Conservation (phyloP, 768 basidiomycete species). For the Candolleomyces aberdarensis region DNA sequence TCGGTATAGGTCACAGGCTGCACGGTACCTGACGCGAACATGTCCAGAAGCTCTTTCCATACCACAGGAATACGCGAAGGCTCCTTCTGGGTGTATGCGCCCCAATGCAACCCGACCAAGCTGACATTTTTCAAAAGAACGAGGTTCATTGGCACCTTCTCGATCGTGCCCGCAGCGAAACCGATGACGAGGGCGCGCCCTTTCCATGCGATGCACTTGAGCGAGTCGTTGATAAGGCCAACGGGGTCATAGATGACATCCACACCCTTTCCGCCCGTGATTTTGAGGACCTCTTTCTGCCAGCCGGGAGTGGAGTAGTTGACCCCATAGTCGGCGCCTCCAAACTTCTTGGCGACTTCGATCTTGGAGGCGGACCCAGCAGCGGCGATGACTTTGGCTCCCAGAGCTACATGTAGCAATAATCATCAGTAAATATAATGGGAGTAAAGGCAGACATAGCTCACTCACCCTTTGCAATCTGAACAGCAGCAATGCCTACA, state of each 20-base stretch:
- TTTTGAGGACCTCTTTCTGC: constrained; percentile 85
- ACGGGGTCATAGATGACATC: constrained; percentile 89
- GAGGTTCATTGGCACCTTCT: constrained; percentile 84
- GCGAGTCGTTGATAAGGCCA: constrained; percentile 70
- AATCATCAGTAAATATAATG: not conserved
- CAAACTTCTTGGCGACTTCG: constrained; percentile 67
- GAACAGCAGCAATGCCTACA: constrained; percentile 88
- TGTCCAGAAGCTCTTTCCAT: constrained; percentile 66
- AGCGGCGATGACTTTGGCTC: constrained; percentile 93
- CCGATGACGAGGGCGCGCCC: constrained; percentile 92
- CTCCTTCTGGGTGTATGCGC: constrained; percentile 69
- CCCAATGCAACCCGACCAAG: constrained; percentile 86
- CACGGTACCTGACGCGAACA: constrained; percentile 64
- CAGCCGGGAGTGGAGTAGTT: constrained; percentile 78
- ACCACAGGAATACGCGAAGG: constrained; percentile 59
- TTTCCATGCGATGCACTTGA: constrained; percentile 95
- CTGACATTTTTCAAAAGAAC: constrained; percentile 85
- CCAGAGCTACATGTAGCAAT: constrained; percentile 57
- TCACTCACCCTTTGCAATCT: constrained; percentile 80
- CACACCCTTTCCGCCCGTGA: constrained; percentile 83
- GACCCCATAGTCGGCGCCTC: constrained; percentile 80
- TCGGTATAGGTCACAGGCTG: constrained; percentile 70
- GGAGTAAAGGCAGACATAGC: not conserved
- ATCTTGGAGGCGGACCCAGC: constrained; percentile 80
- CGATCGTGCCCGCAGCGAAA: constrained; percentile 82